Percentiles rank a stretch among this genome's conserved stretches.
These are phyloP conservation scores for Brassica incana DNA, from an alignment of 345 rosid species.

Conservation along the genomic window DNA sequence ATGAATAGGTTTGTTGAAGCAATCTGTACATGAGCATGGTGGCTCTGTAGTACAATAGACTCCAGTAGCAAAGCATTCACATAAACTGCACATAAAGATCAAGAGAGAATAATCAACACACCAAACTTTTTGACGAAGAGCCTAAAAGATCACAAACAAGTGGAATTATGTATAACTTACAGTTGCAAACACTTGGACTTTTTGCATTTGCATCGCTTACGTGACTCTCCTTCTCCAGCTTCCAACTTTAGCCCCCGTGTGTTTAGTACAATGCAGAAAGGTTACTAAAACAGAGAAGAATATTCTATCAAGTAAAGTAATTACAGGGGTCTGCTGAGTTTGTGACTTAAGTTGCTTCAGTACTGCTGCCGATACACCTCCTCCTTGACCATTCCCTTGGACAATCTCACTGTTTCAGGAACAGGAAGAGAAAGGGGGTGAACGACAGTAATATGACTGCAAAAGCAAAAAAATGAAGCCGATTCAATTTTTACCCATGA, in stretches of 20 bases:
- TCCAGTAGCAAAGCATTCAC: constrained; percentile 99
- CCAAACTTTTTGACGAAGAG: background rate
- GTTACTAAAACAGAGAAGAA: no score
- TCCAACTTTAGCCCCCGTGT: background rate
- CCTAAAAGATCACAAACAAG: background rate
- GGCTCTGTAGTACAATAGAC: constrained; percentile 53
- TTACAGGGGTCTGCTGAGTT: constrained; percentile 49
- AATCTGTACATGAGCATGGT: background rate
- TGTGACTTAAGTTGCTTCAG: constrained; percentile 77
- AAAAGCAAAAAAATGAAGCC: constrained; percentile 10
- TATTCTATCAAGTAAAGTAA: constrained; percentile 1
- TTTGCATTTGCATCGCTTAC: background rate
- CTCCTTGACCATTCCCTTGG: constrained; percentile 85
- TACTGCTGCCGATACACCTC: constrained; percentile 62
- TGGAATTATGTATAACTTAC: background rate
- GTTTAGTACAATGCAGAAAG: no score
- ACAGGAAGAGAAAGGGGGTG: background rate
- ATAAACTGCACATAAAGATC: constrained; percentile 56
- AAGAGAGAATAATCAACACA: background rate
- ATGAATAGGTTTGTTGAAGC: background rate
- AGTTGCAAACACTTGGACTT: background rate
- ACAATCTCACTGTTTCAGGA: constrained; percentile 64
- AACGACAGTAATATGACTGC: constrained; percentile 13
- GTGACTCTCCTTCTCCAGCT: background rate
- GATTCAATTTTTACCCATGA: constrained; percentile 56